Evolutionary conservation across 441 rosid species (phyloP).

Genomic region (Manihot esculenta): DNA sequence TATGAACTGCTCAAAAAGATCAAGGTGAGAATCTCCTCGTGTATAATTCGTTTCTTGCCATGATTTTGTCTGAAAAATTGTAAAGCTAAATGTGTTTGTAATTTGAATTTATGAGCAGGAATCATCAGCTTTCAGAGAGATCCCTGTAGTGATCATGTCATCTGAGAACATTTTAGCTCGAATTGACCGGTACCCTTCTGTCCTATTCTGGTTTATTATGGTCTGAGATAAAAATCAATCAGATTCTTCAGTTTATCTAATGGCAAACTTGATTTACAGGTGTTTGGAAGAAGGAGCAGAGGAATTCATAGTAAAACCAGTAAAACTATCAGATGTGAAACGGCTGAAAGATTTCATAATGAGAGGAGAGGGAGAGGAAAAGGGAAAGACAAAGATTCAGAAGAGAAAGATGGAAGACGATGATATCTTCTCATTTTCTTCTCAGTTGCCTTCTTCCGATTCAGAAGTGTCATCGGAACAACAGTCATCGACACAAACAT

Average conservation of each 20-base stretch:
- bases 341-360: constrained; percentile 57
- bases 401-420: constrained; percentile 53
- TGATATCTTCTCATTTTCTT: constrained; percentile 21
- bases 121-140: constrained; percentile 70
- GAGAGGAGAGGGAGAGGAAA: constrained; percentile 39
- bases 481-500: constrained; percentile 13
- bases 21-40: constrained; percentile 42
- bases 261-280: constrained; percentile 28
- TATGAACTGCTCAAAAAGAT: constrained; percentile 90
- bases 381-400: constrained; percentile 20
- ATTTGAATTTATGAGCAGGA: constrained; percentile 41
- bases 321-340: constrained; percentile 68
- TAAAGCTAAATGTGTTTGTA: not conserved
- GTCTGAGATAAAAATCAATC: too few species aligned
- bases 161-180: constrained; percentile 79
- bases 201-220: too few species aligned
- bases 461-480: not conserved
- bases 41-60: too few species aligned
- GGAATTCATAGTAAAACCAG: constrained; percentile 76
- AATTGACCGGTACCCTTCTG: constrained; percentile 50
- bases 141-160: constrained; percentile 96
- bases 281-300: constrained; percentile 93
- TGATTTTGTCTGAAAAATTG: too few species aligned
- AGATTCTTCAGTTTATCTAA: too few species aligned
- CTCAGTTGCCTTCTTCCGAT: constrained; percentile 1